A percentile compares a stretch with the other conserved stretches of the same genome.
Conservation (phyloP, 345 rosid species). For the Lepidium africanum region DNA sequence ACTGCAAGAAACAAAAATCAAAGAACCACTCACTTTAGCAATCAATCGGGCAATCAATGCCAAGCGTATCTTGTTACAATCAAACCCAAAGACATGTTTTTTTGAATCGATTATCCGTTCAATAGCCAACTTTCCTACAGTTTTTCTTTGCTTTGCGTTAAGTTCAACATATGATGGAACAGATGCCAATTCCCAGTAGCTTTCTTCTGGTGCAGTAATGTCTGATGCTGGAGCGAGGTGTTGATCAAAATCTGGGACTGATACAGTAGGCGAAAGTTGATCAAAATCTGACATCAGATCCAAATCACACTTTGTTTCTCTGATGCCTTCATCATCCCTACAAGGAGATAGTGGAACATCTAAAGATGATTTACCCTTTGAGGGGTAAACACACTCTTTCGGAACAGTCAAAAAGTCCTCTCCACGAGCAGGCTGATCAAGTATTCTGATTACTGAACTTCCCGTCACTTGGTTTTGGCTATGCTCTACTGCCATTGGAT, state of each 20-base stretch:
- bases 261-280: constrained; percentile 38
- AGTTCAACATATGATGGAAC: constrained; percentile 73
- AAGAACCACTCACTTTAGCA: constrained; percentile 55
- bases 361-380: constrained; percentile 41
- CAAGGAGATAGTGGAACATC: constrained; percentile 44
- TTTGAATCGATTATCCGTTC: constrained; percentile 67
- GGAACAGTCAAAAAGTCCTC: constrained; percentile 38
- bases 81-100: constrained; percentile 45
- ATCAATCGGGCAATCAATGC: constrained; percentile 74
- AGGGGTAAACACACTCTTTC: constrained; percentile 34
- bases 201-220: constrained; percentile 51
- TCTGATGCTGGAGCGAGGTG: constrained; percentile 37
- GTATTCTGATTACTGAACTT: constrained; percentile 31
- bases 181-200: constrained; percentile 50
- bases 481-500: constrained; percentile 25
- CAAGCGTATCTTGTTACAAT: constrained; percentile 48
- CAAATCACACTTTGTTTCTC: constrained; percentile 33
- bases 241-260: constrained; percentile 44
- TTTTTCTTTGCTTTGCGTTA: constrained; percentile 45
- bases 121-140: constrained; percentile 53
- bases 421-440: constrained; percentile 38
- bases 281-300: constrained; percentile 45
- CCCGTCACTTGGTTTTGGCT: constrained; percentile 42
- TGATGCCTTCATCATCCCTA: constrained; percentile 39
- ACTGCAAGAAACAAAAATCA: constrained; percentile 8